Evolutionary conservation across 2,329 filamentous ascomycete species (phyloP), one percentile per base, ranked within the genome.

Genomic region (Microcera coccophila): DNA sequence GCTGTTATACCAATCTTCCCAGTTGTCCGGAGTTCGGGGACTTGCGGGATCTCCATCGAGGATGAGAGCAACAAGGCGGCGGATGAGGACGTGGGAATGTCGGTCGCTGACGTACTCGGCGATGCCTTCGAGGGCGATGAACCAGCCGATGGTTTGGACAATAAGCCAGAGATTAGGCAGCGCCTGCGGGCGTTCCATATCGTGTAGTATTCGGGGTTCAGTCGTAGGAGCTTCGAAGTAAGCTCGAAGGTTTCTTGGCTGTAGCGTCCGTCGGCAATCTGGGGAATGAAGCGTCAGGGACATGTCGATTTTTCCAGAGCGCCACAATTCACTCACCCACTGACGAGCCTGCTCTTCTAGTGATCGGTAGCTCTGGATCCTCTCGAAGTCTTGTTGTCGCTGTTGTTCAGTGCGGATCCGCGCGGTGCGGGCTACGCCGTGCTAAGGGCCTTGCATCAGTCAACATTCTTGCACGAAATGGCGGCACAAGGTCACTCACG

Each of bases 141-240:
- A 58, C 67, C 71, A 73, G 55, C 62, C 65, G 64, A 73, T 15
- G 58, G 68, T 74, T 59, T 74, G 68, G 73, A 81, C 56, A 79
- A 78, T 66, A 71, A 75, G 58, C 71, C 69, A 72, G 71, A 76
- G 46, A 69, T 77, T 75, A 84, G 72, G 68, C 79, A 83, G 59
- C 78, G 78, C 58, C 93, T 84, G 62, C 93, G 84, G 70, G 84
- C 79, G 74, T 94, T 94, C 88, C 88, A 94, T 76, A 89, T 78
- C 43, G 88, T 91, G 70, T 93, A 93, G 72, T 90, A 90, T 66
- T 94, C 88, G 19, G 88, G 88, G 64, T 94, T 94, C 57, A 84
- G 77, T 36, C 76, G 77, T 41, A 91, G 75, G 34, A 93, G 77
- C 53, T 79, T 81, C n/a, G 84, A 82, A 24, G 84, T 86, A 41